Evolutionary conservation across 176 grass and related monocot genomes (phyloP), one percentile per base, ranked within the genome.

Genomic region (Carex parvula): DNA sequence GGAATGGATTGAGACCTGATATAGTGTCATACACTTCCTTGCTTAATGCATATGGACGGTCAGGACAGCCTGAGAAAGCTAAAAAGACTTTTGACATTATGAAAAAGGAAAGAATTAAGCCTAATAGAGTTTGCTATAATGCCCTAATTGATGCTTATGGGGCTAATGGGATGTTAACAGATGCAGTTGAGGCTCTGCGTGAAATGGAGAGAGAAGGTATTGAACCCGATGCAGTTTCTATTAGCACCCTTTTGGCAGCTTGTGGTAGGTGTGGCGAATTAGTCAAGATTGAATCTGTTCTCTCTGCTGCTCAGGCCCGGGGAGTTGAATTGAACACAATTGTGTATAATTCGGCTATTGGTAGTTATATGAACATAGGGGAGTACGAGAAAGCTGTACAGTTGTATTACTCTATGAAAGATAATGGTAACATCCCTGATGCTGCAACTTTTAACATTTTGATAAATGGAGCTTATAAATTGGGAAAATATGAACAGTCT

Each of bases 91-190:
- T 98, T 85, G 87, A 94, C 44, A 86, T 79, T 52, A 91, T 98
- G 87, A 94, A 80, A 81, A 87, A 83, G 65, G 90, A 92, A 63
- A 81, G 76, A 24, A 85, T 89, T 59, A 98, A 89, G 83, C 95
- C 89, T 91, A 98, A 98, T 90, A 98, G 89, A 91, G 75, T 98
- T 71, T 91, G 90, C 84, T 98, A 98, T 73, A 98, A 98, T 88
- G 95, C 91, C 37, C 89, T 98, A 83, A 98, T 98, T 85, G 95
- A 98, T 84, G 95, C 95, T 68, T 98, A 93, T 90, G 95, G 95
- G 88, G 92, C 87, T 82, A 81, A 88, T 68, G 92, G 92, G 66
- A 91, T 98, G 90, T 77, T 91, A 66, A 85, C 85, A 61, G 86
- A 98, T 60, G 92, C 92, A 41, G 52, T 94, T 91, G 81, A 79